Percentiles rank a stretch among this genome's conserved stretches.
phyloP scores from a whole-genome alignment of 371 early-diverging fungal species.

The Mucor indicus region DNA sequence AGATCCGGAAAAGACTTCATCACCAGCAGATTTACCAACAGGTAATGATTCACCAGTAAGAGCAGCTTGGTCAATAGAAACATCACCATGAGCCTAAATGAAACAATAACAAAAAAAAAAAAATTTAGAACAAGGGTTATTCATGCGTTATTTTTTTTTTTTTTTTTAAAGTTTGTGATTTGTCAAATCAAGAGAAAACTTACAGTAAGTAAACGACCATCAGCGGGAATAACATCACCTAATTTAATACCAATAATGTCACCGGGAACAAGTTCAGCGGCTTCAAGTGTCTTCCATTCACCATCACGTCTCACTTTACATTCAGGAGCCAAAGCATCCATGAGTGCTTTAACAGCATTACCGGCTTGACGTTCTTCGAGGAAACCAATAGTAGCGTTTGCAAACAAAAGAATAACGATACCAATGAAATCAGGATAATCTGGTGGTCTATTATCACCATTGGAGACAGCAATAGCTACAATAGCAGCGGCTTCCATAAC shows the following conservation, averaged over 20 bases:
- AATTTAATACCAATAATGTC: slow-evolving; percentile 71
- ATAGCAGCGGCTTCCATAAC: slow-evolving; percentile 80
- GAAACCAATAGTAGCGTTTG: slow-evolving; percentile 85
- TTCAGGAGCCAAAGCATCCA: slow-evolving; percentile 72
- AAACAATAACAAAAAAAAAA: slow-evolving; percentile 54
- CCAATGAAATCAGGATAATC: slow-evolving; percentile 86
- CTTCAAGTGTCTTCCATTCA: slow-evolving; percentile 51
- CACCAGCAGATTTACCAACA: slow-evolving; percentile 66
- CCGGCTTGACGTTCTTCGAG: slow-evolving; percentile 80
- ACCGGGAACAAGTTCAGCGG: slow-evolving; percentile 65
- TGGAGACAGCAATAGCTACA: slow-evolving; percentile 69
- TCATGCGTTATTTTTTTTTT: neutral
- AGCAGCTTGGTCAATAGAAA: slow-evolving; percentile 75
- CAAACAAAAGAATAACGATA: slow-evolving; percentile 73
- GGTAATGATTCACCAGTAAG: slow-evolving; percentile 83
- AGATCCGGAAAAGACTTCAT: slow-evolving; percentile 72
- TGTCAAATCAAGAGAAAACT: slow-evolving; percentile 11
- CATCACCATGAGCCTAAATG: slow-evolving; percentile 43
- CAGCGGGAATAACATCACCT: slow-evolving; percentile 82
- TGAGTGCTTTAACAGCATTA: slow-evolving; percentile 73
- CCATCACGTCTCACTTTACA: slow-evolving; percentile 67
- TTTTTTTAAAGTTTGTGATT: neutral
- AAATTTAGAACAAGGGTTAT: slow-evolving; percentile 10
- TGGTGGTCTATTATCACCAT: slow-evolving; percentile 59
- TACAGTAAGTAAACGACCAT: slow-evolving; percentile 59